phyloP scores from a whole-genome alignment of 768 basidiomycete genomes.

The Lentinula edodes region DNA sequence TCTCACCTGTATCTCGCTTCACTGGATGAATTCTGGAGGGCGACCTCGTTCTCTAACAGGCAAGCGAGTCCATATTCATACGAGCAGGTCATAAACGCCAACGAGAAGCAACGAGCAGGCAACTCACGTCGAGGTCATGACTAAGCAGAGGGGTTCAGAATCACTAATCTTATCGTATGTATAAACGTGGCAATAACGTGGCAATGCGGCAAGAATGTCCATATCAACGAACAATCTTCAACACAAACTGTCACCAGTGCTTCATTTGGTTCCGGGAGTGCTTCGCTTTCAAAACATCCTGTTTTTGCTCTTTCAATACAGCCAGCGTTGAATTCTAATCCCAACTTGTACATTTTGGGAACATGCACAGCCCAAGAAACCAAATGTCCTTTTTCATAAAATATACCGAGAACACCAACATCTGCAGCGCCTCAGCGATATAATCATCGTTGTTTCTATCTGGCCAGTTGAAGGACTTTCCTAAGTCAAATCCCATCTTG shows the following conservation, averaged over 20 bases:
- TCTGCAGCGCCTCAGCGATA: neutral
- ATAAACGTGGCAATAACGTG: neutral
- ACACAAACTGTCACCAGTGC: neutral
- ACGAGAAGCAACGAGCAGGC: neutral
- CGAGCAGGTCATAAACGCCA: neutral
- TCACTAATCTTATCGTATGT: neutral
- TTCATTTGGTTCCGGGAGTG: neutral
- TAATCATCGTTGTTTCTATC: neutral
- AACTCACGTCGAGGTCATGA: neutral
- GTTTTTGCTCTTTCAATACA: neutral
- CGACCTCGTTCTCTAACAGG: neutral
- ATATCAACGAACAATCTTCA: too few species aligned
- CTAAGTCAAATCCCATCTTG: neutral
- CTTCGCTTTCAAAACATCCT: neutral
- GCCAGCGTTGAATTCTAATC: neutral
- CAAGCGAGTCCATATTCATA: too few species aligned
- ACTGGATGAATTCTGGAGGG: neutral
- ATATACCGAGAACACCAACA: neutral
- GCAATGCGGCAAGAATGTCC: neutral
- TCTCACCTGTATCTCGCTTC: neutral
- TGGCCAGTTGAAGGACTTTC: neutral
- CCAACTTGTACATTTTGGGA: neutral
- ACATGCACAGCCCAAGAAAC: neutral
- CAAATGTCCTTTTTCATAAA: neutral
- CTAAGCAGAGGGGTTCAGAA: neutral